phyloP scores from a whole-genome alignment of 768 basidiomycete genomes.

The Suillus bovinus region DNA sequence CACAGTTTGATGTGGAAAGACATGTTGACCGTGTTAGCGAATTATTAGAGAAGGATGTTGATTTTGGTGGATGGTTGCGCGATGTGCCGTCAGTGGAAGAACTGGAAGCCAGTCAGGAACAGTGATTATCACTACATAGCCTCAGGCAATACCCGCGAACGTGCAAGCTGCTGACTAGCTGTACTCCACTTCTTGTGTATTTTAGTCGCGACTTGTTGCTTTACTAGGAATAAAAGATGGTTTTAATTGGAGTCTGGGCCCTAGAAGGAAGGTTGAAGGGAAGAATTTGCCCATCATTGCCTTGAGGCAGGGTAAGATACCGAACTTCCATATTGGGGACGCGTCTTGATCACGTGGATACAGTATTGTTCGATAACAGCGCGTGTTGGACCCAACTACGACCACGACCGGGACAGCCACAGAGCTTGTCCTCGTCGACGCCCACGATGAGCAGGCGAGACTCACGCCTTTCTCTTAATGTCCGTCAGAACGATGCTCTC shows the following conservation, averaged over 20 bases:
- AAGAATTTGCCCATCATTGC: constrained; percentile 12
- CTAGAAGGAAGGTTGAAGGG: constrained; percentile 29
- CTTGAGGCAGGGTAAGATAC: constrained; percentile 25
- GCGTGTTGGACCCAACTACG: constrained; percentile 26
- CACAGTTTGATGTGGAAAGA: constrained; percentile 60
- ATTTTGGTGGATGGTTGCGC: constrained; percentile 54
- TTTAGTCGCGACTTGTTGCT: constrained; percentile 18
- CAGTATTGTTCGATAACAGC: constrained; percentile 36
- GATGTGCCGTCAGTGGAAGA: constrained; percentile 38
- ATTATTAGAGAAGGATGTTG: constrained; percentile 58
- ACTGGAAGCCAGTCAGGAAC: constrained; percentile 19
- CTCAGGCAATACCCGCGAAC: constrained; percentile 3
- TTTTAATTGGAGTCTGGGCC: constrained; percentile 10
- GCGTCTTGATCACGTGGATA: constrained; percentile 31
- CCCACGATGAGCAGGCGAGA: constrained; percentile 36
- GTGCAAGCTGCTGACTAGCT: constrained; percentile 14
- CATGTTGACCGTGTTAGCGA: constrained; percentile 53
- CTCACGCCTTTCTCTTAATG: constrained; percentile 50
- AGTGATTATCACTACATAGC: constrained; percentile 12
- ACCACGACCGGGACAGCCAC: constrained; percentile 23
- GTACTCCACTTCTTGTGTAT: constrained; percentile 14
- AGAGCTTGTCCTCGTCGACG: constrained; percentile 18
- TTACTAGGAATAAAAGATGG: constrained; percentile 7
- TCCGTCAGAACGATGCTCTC: constrained; percentile 75
- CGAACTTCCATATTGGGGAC: constrained; percentile 17